phyloP scores from a whole-genome alignment of 179 eudicot species.

The Silene coronaria region DNA sequence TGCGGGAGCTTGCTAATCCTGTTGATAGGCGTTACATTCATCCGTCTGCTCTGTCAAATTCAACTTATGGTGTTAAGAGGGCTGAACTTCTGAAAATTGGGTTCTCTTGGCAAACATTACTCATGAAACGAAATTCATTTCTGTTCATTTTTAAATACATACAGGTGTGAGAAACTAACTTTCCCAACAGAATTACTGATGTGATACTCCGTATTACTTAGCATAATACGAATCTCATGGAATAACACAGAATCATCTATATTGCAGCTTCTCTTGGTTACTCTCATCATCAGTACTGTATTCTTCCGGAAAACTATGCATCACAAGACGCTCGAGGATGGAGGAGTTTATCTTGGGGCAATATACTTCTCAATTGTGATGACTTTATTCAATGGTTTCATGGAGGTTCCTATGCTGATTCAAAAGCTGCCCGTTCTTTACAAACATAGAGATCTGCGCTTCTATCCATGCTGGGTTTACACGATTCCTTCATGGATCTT shows the following conservation, averaged over 20 bases:
- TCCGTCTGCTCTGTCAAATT: slow-evolving; percentile 59
- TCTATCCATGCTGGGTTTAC: slow-evolving; percentile 80
- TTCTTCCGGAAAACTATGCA: slow-evolving; percentile 83
- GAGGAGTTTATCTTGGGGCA: slow-evolving; percentile 67
- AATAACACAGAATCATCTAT: slow-evolving; percentile 26
- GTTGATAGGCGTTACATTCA: slow-evolving; percentile 49
- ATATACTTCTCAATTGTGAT: slow-evolving; percentile 62
- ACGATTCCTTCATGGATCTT: slow-evolving; percentile 72
- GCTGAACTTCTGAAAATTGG: slow-evolving; percentile 60
- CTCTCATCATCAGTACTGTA: slow-evolving; percentile 51
- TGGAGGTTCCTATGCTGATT: slow-evolving; percentile 74
- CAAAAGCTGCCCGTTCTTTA: slow-evolving; percentile 77
- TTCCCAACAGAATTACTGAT: neutral
- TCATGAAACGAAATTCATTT: slow-evolving; percentile 54
- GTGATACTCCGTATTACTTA: neutral
- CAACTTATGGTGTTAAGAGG: slow-evolving; percentile 52
- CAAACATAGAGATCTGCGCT: slow-evolving; percentile 69
- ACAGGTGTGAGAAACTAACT: slow-evolving; percentile 36
- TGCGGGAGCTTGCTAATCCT: slow-evolving; percentile 50
- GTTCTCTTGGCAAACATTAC: slow-evolving; percentile 66
- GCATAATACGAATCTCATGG: slow-evolving; percentile 4
- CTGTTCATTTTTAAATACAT: slow-evolving; percentile 54
- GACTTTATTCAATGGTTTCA: slow-evolving; percentile 74
- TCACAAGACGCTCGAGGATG: slow-evolving; percentile 64
- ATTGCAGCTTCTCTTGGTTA: slow-evolving; percentile 61